phyloP scores from a whole-genome alignment of 1,139 yeast genomes.

The Wickerhamomyces sp. region DNA sequence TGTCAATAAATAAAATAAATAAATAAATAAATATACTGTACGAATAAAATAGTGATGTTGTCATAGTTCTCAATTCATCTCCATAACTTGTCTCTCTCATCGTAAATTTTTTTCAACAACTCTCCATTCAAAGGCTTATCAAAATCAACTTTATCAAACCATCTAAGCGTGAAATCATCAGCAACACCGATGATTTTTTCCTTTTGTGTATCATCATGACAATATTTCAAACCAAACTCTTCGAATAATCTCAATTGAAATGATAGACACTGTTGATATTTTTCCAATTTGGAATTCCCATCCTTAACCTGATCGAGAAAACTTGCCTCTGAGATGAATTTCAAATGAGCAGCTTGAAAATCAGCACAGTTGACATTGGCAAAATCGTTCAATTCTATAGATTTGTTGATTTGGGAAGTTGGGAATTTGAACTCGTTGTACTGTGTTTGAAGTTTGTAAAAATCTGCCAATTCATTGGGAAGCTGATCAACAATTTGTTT shows the following conservation, averaged over 20 bases:
- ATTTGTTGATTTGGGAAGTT: background rate
- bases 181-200: constrained; percentile 25
- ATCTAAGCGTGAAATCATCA: constrained; percentile 29
- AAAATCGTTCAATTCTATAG: constrained; percentile 4
- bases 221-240: constrained; percentile 27
- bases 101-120: constrained; percentile 4
- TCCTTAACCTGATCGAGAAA: constrained; percentile 17
- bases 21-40: too few species aligned
- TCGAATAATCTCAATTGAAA: constrained; percentile 29
- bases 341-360: constrained; percentile 16
- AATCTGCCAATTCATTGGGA: background rate
- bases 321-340: constrained; percentile 20
- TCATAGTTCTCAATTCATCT: too few species aligned
- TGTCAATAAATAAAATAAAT: too few species aligned
- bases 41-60: too few species aligned
- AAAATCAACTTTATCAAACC: constrained; percentile 12
- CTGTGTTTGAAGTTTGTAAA: background rate
- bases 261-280: constrained; percentile 25
- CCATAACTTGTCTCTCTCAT: constrained; percentile 13
- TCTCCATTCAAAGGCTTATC: constrained; percentile 1
- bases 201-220: constrained; percentile 22
- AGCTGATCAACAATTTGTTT: background rate
- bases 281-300: constrained; percentile 14
- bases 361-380: constrained; percentile 23
- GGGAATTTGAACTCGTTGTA: constrained; percentile 1